Conservation (phyloP, 768 basidiomycete genomes). For the Boletus sp. region DNA sequence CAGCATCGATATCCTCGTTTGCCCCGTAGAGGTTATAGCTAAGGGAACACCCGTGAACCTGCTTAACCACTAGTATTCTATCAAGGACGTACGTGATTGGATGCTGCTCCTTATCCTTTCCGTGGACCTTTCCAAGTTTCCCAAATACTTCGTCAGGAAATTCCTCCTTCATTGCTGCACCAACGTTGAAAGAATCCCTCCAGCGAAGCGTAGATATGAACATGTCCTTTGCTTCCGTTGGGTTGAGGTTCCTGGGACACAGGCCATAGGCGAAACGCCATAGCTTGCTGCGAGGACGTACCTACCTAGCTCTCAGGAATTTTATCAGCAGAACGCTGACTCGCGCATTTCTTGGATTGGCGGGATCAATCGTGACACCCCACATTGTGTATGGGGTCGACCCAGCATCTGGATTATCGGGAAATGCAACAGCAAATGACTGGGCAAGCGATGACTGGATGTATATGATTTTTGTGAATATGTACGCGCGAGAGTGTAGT, state of each 20-base stretch:
- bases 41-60: background rate
- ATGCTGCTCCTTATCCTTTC: slow-evolving; percentile 65
- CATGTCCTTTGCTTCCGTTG: slow-evolving; percentile 59
- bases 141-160: slow-evolving; percentile 65
- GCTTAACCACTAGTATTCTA: background rate
- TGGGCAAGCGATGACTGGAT: slow-evolving; percentile 42
- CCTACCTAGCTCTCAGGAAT: slow-evolving; percentile 72
- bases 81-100: slow-evolving; percentile 59
- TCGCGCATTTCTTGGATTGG: slow-evolving; percentile 51
- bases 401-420: slow-evolving; percentile 51
- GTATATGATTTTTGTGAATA: slow-evolving; percentile 2
- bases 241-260: slow-evolving; percentile 47
- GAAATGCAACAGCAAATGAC: slow-evolving; percentile 56
- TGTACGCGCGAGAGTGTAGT: background rate
- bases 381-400: slow-evolving; percentile 56
- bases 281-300: background rate
- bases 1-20: slow-evolving; percentile 57
- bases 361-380: slow-evolving; percentile 68
- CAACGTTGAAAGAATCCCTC: slow-evolving; percentile 64
- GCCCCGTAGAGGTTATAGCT: slow-evolving; percentile 83
- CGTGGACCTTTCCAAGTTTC: slow-evolving; percentile 58
- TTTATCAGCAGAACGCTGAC: slow-evolving; percentile 79
- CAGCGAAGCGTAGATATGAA: slow-evolving; percentile 65
- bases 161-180: slow-evolving; percentile 54
- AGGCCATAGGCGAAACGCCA: background rate